Percentiles rank a stretch among this genome's conserved stretches.
phyloP scores from a whole-genome alignment of 108 stramenopile species.

The Schizochytrium sp. region DNA sequence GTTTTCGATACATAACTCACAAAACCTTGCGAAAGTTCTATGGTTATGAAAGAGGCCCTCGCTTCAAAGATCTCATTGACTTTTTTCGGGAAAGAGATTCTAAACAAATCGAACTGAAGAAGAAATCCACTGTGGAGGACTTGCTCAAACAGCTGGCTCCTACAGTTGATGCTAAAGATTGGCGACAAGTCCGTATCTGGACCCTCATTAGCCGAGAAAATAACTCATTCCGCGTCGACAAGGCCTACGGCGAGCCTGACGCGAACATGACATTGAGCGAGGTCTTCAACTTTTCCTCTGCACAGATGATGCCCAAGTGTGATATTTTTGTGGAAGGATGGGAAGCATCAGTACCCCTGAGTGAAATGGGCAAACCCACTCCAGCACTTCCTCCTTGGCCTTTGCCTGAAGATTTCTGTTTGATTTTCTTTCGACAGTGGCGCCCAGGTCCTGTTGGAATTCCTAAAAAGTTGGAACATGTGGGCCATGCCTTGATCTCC shows the following conservation, averaged over 20 bases:
- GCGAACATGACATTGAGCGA: background rate
- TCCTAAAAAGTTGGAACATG: constrained; percentile 20
- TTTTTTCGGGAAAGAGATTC: constrained; percentile 5
- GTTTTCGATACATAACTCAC: background rate
- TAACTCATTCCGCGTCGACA: background rate
- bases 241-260: background rate
- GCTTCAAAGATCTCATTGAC: background rate
- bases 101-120: background rate
- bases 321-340: background rate
- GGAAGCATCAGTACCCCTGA: background rate
- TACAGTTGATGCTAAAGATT: background rate
- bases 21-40: constrained; percentile 1
- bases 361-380: too few species aligned
- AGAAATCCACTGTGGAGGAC: background rate
- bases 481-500: background rate
- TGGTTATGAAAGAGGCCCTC: background rate
- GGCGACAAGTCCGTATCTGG: constrained; percentile 1
- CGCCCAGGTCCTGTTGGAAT: background rate
- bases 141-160: background rate
- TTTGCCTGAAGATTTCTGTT: background rate
- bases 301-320: background rate
- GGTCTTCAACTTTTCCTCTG: background rate
- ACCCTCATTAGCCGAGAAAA: constrained; percentile 11
- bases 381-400: background rate
- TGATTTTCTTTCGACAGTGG: constrained; percentile 26